phyloP scores from a whole-genome alignment of 148 eudicot genomes.

The Oxyria digyna region DNA sequence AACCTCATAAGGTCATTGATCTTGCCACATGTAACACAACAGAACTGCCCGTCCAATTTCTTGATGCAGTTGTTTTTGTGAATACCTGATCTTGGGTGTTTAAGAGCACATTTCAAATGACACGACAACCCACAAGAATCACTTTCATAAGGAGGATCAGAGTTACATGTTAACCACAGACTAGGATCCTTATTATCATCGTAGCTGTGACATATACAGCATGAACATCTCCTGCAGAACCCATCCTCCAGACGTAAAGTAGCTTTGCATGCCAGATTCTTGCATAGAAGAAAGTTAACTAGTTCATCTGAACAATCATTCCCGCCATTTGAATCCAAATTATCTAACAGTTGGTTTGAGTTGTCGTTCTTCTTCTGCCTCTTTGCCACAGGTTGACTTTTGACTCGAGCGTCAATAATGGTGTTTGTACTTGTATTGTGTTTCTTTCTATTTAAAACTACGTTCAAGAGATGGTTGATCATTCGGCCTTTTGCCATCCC shows the following conservation, averaged over 20 bases:
- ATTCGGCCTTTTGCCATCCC: conserved; percentile 35
- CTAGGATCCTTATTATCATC: conserved; percentile 65
- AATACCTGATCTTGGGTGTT: conserved; percentile 33
- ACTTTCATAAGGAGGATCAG: conserved; percentile 20
- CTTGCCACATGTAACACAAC: conserved; percentile 45
- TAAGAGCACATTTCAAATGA: conserved; percentile 41
- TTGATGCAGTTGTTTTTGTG: conserved; percentile 17
- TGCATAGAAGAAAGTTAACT: conserved; percentile 20
- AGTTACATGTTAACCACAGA: conserved; percentile 45
- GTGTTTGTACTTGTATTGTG: conserved; percentile 13
- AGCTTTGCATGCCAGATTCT: conserved; percentile 44
- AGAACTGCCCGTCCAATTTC: conserved; percentile 38
- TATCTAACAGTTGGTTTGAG: conserved; percentile 6
- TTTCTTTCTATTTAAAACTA: conserved; percentile 20
- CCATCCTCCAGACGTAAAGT: conserved; percentile 22
- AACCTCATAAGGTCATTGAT: conserved; percentile 45
- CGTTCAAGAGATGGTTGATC: conserved; percentile 41
- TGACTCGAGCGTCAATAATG: conserved; percentile 11
- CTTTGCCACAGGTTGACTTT: conserved; percentile 19
- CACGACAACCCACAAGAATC: conserved; percentile 40
- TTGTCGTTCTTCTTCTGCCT: conserved; percentile 31
- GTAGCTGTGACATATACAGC: conserved; percentile 41
- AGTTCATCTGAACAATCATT: conserved; percentile 5
- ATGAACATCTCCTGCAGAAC: conserved; percentile 55
- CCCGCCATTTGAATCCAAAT: conserved; percentile 6